Percentiles rank a stretch among this genome's conserved stretches.
phyloP scores from a whole-genome alignment of 768 basidiomycete species.

The Boletus rufocinnamomeus region DNA sequence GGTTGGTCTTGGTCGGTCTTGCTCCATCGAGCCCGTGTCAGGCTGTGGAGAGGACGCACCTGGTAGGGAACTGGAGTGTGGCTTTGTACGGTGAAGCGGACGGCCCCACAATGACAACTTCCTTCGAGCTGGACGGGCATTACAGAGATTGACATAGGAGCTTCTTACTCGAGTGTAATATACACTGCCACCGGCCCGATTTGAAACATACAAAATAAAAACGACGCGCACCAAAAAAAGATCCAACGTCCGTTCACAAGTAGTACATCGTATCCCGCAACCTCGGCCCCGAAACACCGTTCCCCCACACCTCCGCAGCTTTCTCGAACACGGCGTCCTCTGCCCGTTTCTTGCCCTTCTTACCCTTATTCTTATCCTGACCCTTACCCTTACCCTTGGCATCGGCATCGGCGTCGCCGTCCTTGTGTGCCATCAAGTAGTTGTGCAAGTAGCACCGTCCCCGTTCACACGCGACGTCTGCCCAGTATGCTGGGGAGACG shows the following conservation, averaged over 20 bases:
- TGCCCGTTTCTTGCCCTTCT: conserved; percentile 34
- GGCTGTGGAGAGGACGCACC: conserved; percentile 36
- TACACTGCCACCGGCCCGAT: neutral
- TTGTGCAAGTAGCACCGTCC: conserved; percentile 53
- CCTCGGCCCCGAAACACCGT: conserved; percentile 49
- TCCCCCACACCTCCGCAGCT: conserved; percentile 55
- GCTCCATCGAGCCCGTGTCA: too few species aligned
- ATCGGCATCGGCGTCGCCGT: conserved; percentile 14
- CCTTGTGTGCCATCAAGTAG: conserved; percentile 39
- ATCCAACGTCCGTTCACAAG: conserved; percentile 30
- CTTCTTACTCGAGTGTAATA: neutral
- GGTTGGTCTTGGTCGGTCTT: too few species aligned
- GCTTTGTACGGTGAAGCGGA: conserved; percentile 38
- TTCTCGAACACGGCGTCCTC: conserved; percentile 55
- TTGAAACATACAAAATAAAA: neutral
- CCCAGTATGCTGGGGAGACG: conserved; percentile 42
- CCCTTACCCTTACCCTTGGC: too few species aligned
- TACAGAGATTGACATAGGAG: neutral
- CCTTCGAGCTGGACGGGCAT: conserved; percentile 56
- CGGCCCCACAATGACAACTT: conserved; percentile 40
- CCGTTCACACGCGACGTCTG: conserved; percentile 53
- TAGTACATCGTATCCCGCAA: conserved; percentile 77
- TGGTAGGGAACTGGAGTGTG: conserved; percentile 68
- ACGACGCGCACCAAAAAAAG: neutral
- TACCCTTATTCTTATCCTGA: conserved; percentile 24